Conservation (phyloP, 495 filamentous ascomycete species). For the Hypoxylon perforatum region DNA sequence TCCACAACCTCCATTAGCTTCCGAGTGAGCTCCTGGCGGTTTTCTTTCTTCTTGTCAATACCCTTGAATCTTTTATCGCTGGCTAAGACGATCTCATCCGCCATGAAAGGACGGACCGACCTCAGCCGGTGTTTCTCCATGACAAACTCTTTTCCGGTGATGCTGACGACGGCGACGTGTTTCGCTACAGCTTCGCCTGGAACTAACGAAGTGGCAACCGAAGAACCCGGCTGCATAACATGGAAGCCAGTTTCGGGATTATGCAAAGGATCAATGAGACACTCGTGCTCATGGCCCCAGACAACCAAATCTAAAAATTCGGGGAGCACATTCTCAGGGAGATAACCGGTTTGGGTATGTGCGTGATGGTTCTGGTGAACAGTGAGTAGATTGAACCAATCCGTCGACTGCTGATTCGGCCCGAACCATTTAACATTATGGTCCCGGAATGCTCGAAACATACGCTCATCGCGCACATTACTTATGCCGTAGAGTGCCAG, state of each 20-base stretch:
- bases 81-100: conserved; percentile 80
- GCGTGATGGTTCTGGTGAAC: conserved; percentile 97
- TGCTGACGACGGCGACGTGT: conserved; percentile 84
- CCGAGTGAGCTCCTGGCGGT: conserved; percentile 79
- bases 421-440: conserved; percentile 93
- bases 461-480: conserved; percentile 94
- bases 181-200: conserved; percentile 93
- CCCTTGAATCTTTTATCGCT: conserved; percentile 81
- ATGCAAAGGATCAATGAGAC: conserved; percentile 80
- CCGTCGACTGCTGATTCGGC: conserved; percentile 80
- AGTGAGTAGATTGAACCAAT: conserved; percentile 97
- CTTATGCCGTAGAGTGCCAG: conserved; percentile 95
- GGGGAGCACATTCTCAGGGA: conserved; percentile 94
- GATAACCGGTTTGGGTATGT: conserved; percentile 87
- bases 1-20: conserved; percentile 82
- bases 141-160: conserved; percentile 84
- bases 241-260: conserved; percentile 91
- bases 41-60: conserved; percentile 81
- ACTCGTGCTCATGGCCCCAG: conserved; percentile 99
- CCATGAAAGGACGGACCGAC: conserved; percentile 90
- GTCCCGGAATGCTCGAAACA: conserved; percentile 93
- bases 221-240: conserved; percentile 97
- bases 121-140: conserved; percentile 86
- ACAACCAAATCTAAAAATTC: conserved; percentile 91
- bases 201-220: conserved; percentile 90